These are phyloP conservation scores for Nicotiana tomentosiformis DNA, from an alignment of 257 asterid species.

Conservation along the genomic window DNA sequence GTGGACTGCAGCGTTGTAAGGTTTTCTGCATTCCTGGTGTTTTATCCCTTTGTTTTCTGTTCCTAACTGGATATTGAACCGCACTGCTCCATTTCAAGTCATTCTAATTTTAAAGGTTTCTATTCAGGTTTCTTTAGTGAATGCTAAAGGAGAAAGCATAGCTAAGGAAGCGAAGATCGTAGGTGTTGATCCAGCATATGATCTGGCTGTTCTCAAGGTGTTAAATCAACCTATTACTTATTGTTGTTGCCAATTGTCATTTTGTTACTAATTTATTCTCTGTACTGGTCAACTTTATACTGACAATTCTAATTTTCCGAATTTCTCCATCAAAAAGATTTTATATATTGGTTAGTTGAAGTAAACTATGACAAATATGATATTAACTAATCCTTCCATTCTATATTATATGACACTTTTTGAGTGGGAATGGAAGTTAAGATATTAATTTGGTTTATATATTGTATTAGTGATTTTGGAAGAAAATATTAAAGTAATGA, in stretches of 20 bases:
- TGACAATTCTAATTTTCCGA: neutral
- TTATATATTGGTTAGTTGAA: neutral
- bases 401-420: neutral
- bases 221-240: neutral
- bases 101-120: neutral
- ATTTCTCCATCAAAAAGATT: neutral
- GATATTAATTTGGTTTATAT: neutral
- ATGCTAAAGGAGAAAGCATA: slow-evolving; percentile 38
- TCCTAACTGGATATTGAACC: neutral
- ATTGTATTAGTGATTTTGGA: neutral
- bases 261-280: neutral
- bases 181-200: slow-evolving; percentile 76
- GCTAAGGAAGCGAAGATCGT: slow-evolving; percentile 51
- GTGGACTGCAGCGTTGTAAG: slow-evolving; percentile 87
- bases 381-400: neutral
- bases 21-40: slow-evolving; percentile 33
- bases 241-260: neutral
- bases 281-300: neutral
- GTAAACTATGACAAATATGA: neutral
- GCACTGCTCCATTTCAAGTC: neutral
- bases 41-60: slow-evolving; percentile 7
- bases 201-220: slow-evolving; percentile 85
- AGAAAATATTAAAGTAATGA: neutral
- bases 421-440: neutral
- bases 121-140: slow-evolving; percentile 55